Base-by-base conservation (phyloP, 2,329 filamentous ascomycete species). In the Albophoma yamanashiensis region DNA sequence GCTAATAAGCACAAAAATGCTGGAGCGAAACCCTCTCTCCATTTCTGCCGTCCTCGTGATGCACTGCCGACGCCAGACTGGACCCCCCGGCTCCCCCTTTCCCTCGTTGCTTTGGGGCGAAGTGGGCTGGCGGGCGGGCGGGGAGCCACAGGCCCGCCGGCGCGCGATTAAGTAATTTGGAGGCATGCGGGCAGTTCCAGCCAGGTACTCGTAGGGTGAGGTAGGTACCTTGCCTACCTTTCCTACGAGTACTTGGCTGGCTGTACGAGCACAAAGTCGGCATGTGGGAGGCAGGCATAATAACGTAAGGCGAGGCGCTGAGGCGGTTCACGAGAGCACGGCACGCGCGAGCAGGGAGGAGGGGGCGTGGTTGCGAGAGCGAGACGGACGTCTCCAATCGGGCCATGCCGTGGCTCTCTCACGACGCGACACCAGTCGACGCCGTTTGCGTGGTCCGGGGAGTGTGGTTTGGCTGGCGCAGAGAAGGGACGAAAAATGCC, bases 1-100 rank as follows among this genome's bases (percentile, higher is more conserved):
- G 25, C 31, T 11, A 47, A 56, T 42, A 31, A 45, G 39, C 42
- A 34, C 42, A 34, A 34, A 25, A 45, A 11, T 38, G 34, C 25
- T 50, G 45, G 25, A 20, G 25, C 11, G 27, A 31, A 27, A 27
- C 27, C n/a, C 42, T 45, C 31, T 36, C 27, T 42, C 50, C 59
- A 60, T 65, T 62, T 65, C 62, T 67, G 64, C 62, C 58, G 66
- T 67, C 66, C 66, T 68, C 68, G 66, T 68, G 67, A 68, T 67
- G 66, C 62, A 62, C 58, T 64, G 65, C 65, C 62, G 66, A 58
- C 60, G 59, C 57, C 58, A 58, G 63, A n/a, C 50, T 14, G 50
- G 47, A 34, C 27, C 58, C 27, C 58, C 58, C 42, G 17, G 61
- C 40, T 45, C 42, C 53, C 59, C 45, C 59, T 57, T 39, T 56